Evolutionary conservation across 2,329 filamentous ascomycete genomes (phyloP).

Genomic region (Aspergillus neotritici): DNA sequence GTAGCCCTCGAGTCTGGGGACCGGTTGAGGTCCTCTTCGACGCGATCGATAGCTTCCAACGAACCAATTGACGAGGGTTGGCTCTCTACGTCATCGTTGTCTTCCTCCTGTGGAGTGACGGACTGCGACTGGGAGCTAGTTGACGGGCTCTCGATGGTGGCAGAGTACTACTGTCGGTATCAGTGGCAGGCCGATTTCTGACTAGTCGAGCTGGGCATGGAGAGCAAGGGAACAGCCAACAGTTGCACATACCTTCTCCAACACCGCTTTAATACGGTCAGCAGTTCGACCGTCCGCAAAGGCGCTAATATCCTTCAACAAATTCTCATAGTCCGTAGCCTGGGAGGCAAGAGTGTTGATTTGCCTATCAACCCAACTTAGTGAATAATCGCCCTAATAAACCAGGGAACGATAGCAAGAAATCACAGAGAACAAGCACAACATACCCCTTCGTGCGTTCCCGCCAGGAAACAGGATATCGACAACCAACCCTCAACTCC

Average conservation of each 20-base stretch:
- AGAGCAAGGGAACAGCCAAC: not conserved
- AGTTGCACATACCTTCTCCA: slow-evolving; percentile 32
- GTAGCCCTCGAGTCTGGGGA: slow-evolving; percentile 33
- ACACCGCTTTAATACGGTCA: slow-evolving; percentile 30
- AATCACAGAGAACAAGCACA: not conserved
- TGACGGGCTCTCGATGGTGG: slow-evolving; percentile 14
- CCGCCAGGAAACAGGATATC: slow-evolving; percentile 36
- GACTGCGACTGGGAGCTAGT: slow-evolving; percentile 25
- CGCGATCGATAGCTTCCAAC: slow-evolving; percentile 41
- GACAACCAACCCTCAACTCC: slow-evolving; percentile 33
- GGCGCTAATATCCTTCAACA: slow-evolving; percentile 33
- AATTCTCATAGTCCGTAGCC: slow-evolving; percentile 34
- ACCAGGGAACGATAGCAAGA: slow-evolving; percentile 6
- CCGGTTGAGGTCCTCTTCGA: slow-evolving; percentile 41
- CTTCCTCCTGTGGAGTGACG: slow-evolving; percentile 26
- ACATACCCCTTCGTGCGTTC: slow-evolving; percentile 35
- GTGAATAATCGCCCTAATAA: not conserved
- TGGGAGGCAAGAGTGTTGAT: slow-evolving; percentile 30
- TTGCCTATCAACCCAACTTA: slow-evolving; percentile 18
- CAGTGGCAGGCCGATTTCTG: not conserved
- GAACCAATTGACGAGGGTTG: slow-evolving; percentile 37
- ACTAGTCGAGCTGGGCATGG: slow-evolving; percentile 4
- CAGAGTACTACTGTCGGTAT: slow-evolving; percentile 17
- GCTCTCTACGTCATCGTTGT: slow-evolving; percentile 22
- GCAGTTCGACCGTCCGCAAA: slow-evolving; percentile 30